Conservation (phyloP, 345 rosid genomes). For the Eutrema japonicum region DNA sequence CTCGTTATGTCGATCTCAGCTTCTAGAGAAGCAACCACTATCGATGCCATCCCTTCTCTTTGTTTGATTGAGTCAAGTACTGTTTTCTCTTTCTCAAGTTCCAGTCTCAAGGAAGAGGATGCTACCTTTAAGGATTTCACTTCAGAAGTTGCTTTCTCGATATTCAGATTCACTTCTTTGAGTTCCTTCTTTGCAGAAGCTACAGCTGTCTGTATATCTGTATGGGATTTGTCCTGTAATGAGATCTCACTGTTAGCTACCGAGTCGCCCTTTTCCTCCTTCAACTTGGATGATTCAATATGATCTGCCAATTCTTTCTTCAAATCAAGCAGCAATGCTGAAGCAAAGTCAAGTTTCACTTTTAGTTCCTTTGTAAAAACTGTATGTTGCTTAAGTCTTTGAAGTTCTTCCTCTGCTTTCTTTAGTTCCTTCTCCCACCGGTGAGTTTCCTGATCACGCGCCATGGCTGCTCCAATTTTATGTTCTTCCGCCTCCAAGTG, state of each 20-base stretch:
- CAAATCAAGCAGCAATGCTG: conserved; percentile 71
- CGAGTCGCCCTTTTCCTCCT: conserved; percentile 41
- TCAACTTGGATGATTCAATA: conserved; percentile 60
- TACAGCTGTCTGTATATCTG: conserved; percentile 61
- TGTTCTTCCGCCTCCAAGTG: conserved; percentile 95
- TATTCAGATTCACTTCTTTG: conserved; percentile 73
- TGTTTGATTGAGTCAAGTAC: conserved; percentile 63
- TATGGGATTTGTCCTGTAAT: conserved; percentile 49
- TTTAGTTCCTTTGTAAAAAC: conserved; percentile 73
- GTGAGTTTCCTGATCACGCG: conserved; percentile 77
- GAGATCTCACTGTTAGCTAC: conserved; percentile 38
- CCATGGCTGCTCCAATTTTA: conserved; percentile 81
- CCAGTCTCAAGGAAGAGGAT: conserved; percentile 60
- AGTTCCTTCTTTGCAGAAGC: conserved; percentile 83
- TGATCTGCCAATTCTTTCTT: conserved; percentile 81
- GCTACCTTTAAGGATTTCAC: conserved; percentile 74
- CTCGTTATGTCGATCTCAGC: conserved; percentile 72
- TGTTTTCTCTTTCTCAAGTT: conserved; percentile 68
- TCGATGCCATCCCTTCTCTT: conserved; percentile 84
- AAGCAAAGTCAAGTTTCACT: conserved; percentile 67
- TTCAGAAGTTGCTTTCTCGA: conserved; percentile 78
- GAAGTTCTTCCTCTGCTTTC: conserved; percentile 87
- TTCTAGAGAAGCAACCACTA: conserved; percentile 74
- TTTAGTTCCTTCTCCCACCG: conserved; percentile 85
- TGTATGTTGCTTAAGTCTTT: conserved; percentile 67